Evolutionary conservation across 1,284 basidiomycete species (phyloP), one percentile per base, ranked within the genome.

Genomic region (Bondarzewia mesenterica): DNA sequence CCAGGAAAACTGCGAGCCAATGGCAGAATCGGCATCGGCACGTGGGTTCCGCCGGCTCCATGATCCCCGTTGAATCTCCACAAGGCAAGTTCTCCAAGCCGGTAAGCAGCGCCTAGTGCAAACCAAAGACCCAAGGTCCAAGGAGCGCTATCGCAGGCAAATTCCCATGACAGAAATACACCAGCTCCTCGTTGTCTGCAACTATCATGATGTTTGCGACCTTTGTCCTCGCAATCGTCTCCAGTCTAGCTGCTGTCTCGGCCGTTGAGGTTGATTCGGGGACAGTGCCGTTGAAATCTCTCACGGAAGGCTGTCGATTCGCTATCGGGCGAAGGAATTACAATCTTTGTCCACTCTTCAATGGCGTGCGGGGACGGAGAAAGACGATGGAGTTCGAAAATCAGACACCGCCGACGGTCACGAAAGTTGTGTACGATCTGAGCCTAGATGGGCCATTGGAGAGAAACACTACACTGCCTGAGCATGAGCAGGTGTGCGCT

Each of bases 291-390:
- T 22, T 37, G 16, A 45, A 23, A 22, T 45, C 44, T 15, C 44
- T 45, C 29, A 27, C 29, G n/a, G 43, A 58, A 46, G 54, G 54
- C 40, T 67, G 66, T 55, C 51, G 49, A 25, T 62, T 67, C 46
- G 51, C 49, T 29, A 44, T 64, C 21, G 60, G 57, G 10, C 48
- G 54, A 22, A 44, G 50, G 37, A 38, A 14, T 16, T 68, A 59
- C 48, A 52, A 64, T 56, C 49, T 67, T 25, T 66, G 65, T 52
- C 64, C 64, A 37, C 51, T 67, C 26, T 47, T 66, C 26, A 45
- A 57, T 27, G 54, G 52, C 21, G 57, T 58, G 42, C 50, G 57
- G 18, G 50, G 47, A 7, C 44, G 50, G 18, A 54, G 50, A 21
- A 55, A 56, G 57, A 48, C 47, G 37, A 37, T 66, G 38, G 52